These are phyloP conservation scores for Metschnikowia reukaufii DNA, from an alignment of 805 yeast species.

Conservation along the genomic window DNA sequence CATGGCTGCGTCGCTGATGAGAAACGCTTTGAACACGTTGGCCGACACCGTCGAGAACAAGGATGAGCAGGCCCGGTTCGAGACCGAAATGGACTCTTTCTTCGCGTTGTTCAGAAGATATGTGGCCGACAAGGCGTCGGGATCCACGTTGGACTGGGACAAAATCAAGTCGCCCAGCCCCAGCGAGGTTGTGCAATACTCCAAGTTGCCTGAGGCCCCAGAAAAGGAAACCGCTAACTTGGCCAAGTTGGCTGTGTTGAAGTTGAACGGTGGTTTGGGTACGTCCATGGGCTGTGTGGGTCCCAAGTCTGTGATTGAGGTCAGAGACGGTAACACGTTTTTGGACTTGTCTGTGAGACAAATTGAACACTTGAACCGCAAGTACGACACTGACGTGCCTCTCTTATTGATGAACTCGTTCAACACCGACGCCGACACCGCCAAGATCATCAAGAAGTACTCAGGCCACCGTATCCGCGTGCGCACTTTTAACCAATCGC, in stretches of 20 bases:
- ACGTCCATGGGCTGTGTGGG: constrained; percentile 99
- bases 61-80: constrained; percentile 58
- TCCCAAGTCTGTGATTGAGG: constrained; percentile 97
- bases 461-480: constrained; percentile 95
- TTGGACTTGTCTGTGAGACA: constrained; percentile 95
- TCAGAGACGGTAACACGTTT: constrained; percentile 97
- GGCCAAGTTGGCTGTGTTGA: constrained; percentile 87
- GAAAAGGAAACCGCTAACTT: constrained; percentile 46
- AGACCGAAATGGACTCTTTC: constrained; percentile 90
- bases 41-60: constrained; percentile 73
- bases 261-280: constrained; percentile 97
- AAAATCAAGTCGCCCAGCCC: constrained; percentile 87
- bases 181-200: constrained; percentile 85
- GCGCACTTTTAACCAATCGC: constrained; percentile 95
- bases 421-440: constrained; percentile 96
- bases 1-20: constrained; percentile 96
- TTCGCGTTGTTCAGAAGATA: constrained; percentile 93
- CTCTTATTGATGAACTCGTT: constrained; percentile 96
- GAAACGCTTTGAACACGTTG: constrained; percentile 87
- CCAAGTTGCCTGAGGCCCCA: constrained; percentile 37
- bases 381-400: constrained; percentile 90
- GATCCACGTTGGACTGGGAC: constrained; percentile 88
- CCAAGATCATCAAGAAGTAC: constrained; percentile 91
- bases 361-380: constrained; percentile 90
- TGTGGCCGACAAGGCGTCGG: constrained; percentile 83